Percentiles rank a stretch among this genome's conserved stretches.
These are phyloP conservation scores for Coemansia sp. DNA, from an alignment of 192 early-diverging fungal species.

Conservation along the genomic window DNA sequence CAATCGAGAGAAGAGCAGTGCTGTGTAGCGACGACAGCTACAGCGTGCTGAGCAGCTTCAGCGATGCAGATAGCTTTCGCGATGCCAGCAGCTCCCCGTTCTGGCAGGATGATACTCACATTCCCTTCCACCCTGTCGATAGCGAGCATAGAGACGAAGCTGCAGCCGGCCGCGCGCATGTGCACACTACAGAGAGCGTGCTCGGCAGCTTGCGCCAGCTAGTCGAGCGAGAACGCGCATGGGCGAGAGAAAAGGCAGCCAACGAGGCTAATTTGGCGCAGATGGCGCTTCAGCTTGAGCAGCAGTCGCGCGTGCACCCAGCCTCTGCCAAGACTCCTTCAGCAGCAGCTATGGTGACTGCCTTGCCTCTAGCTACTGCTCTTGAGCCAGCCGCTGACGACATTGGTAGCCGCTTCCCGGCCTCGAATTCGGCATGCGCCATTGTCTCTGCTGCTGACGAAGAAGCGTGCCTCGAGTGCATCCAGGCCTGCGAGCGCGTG, in stretches of 20 bases:
- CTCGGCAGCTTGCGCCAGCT: conserved; percentile 28
- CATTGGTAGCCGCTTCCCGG: conserved; percentile 21
- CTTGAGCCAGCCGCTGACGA: neutral
- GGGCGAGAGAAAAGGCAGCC: conserved; percentile 16
- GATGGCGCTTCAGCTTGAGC: conserved; percentile 39
- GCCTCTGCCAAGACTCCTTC: neutral
- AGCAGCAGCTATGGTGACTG: neutral
- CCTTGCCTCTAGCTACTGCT: neutral
- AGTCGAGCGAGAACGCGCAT: conserved; percentile 34
- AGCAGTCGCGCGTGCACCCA: conserved; percentile 18
- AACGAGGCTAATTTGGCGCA: conserved; percentile 37
- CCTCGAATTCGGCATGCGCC: conserved; percentile 24
- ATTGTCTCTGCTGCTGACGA: conserved; percentile 32
- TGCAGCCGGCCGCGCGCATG: neutral
- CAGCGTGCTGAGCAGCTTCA: conserved; percentile 32
- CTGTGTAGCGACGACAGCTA: neutral
- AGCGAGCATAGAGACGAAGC: neutral
- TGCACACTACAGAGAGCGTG: conserved; percentile 19
- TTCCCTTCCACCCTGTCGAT: neutral
- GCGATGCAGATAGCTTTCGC: conserved; percentile 37
- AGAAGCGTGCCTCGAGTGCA: conserved; percentile 44
- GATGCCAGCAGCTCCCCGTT: conserved; percentile 45
- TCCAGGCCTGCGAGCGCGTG: conserved; percentile 50
- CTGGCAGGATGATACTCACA: conserved; percentile 16
- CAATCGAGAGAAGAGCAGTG: neutral